A percentile compares a stretch with the other conserved stretches of the same genome.
These are phyloP conservation scores for Linanthus parryae DNA, from an alignment of 148 eudicot genomes.

Conservation along the genomic window DNA sequence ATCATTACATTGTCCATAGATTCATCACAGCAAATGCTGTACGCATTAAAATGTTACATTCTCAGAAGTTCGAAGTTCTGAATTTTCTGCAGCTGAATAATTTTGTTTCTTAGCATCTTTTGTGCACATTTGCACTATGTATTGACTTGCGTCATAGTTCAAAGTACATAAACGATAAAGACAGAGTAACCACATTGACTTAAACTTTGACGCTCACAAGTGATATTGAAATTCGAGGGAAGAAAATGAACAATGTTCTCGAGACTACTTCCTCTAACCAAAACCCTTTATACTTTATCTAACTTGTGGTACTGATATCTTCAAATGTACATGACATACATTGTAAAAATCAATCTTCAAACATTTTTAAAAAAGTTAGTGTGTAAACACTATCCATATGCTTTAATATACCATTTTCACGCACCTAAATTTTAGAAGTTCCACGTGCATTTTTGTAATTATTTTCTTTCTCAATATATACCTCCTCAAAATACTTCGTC, in stretches of 20 bases:
- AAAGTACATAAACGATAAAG: neutral
- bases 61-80: no score
- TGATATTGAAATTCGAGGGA: neutral
- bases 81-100: no score
- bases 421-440: neutral
- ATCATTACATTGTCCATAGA: no score
- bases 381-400: neutral
- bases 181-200: neutral
- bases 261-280: neutral
- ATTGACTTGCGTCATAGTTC: neutral
- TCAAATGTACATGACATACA: neutral
- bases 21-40: no score
- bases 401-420: neutral
- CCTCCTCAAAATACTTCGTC: neutral
- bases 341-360: neutral
- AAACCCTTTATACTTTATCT: no score
- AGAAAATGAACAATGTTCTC: neutral
- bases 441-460: neutral
- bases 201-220: neutral
- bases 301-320: no score
- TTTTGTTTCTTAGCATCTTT: neutral
- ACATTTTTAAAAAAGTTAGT: neutral
- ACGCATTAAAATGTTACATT: no score
- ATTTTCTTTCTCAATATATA: neutral
- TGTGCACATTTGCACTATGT: neutral